These are phyloP conservation scores for Annulohypoxylon bovei DNA, from an alignment of 495 filamentous ascomycete genomes.

Conservation along the genomic window DNA sequence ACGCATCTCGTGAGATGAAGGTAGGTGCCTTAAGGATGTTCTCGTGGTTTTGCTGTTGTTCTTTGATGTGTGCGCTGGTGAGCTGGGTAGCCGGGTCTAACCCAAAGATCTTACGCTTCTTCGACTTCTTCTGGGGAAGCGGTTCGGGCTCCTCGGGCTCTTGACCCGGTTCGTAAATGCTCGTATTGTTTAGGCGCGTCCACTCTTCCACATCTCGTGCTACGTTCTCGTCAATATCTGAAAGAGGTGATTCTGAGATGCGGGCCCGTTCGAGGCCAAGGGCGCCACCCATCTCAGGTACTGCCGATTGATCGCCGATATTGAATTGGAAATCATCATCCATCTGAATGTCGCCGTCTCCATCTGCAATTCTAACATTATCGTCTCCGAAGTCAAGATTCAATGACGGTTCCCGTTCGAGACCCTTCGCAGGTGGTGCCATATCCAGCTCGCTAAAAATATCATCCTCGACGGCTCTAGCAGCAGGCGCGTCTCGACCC, in stretches of 20 bases:
- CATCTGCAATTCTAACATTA: conserved; percentile 63
- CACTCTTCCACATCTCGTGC: conserved; percentile 65
- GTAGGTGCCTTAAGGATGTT: conserved; percentile 80
- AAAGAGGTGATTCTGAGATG: conserved; percentile 76
- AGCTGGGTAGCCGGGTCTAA: conserved; percentile 73
- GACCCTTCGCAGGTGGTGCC: conserved; percentile 57
- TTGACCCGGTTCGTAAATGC: conserved; percentile 59
- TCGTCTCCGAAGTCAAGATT: conserved; percentile 61
- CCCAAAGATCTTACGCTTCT: conserved; percentile 79
- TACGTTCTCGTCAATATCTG: conserved; percentile 69
- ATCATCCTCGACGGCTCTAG: conserved; percentile 74
- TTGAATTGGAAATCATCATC: conserved; percentile 67
- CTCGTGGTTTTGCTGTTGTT: conserved; percentile 79
- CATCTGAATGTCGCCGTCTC: conserved; percentile 70
- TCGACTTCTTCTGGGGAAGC: conserved; percentile 72
- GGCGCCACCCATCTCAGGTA: conserved; percentile 51
- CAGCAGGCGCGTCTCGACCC: conserved; percentile 79
- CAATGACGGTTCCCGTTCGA: conserved; percentile 54
- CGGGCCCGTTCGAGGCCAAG: conserved; percentile 60
- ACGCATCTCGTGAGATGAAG: conserved; percentile 86
- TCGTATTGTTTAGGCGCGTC: conserved; percentile 60
- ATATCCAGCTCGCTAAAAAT: conserved; percentile 72
- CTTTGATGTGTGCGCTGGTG: conserved; percentile 69
- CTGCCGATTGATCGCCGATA: conserved; percentile 60
- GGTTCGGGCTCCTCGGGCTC: conserved; percentile 68